Evolutionary conservation across 1,139 yeast species (phyloP), one percentile per base, ranked within the genome.

Genomic region (Hyphopichia wangnamkhiaoensis): DNA sequence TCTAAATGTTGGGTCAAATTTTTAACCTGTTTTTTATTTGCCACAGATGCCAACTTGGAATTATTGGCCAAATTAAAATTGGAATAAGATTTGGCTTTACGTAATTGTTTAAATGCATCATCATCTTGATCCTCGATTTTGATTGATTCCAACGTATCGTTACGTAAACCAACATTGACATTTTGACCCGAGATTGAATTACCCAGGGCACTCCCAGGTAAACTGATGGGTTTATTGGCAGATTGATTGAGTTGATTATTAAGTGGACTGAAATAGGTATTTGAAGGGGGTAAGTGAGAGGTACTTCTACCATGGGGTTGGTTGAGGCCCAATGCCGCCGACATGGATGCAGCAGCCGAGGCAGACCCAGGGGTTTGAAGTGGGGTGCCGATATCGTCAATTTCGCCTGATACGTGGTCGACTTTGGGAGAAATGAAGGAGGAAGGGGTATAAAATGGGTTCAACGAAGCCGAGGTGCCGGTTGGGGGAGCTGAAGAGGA

Each of bases 371-470:
- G 33, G 1, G 68, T 60, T 17, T 65, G 66, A 20, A 68, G 41
- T 1, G 71, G 71, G 15, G 73, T 65, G 12, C 55, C 59, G 23
- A 61, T 50, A 24, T 63, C 68, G 32, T 63, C 68, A 30, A 60
- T 46, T 18, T 61, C 61, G 18, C 53, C 56, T 8, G 48, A 38
- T 7, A 47, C 43, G 23, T 57, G 54, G 38, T 58, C 64, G 35
- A 65, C 58, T 44, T 64, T 64, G 2, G 79, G 77, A 5, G 75
- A 65, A 31, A 67, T 52, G 44, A 68, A 67, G 4, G 70, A 54
- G 0, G 69, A 59, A 2, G 77, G 74, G 2, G 76, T 71, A 46
- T 68, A 71, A 47, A 74, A 74, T 15, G 79, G 79, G 45, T 74
- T 73, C 26, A 65, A 15, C 9, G 25, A 7, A 8, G 45, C 27